A percentile compares a stretch with the other conserved stretches of the same genome.
These are phyloP conservation scores for Amanita pseudoporphyria DNA, from an alignment of 768 basidiomycete species.

Conservation along the genomic window DNA sequence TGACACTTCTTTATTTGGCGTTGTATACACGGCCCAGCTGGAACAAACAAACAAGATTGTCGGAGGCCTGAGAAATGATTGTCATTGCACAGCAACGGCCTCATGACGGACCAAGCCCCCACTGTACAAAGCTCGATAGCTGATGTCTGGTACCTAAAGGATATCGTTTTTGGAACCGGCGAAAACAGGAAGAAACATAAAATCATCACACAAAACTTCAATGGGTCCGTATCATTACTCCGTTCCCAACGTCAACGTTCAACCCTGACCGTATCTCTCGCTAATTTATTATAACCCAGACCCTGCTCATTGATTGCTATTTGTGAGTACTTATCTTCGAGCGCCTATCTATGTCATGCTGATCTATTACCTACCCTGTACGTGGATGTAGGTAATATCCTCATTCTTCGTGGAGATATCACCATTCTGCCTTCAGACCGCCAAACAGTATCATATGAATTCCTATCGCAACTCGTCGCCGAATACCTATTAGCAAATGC, in stretches of 20 bases:
- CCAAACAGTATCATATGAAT: slow-evolving; percentile 71
- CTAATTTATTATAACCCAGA: slow-evolving; percentile 29
- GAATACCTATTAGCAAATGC: slow-evolving; percentile 64
- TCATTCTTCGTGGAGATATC: slow-evolving; percentile 79
- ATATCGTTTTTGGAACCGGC: slow-evolving; percentile 39
- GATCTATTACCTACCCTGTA: not conserved
- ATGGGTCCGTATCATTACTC: slow-evolving; percentile 45
- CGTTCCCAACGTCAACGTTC: too few species aligned
- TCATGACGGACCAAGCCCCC: slow-evolving; percentile 14
- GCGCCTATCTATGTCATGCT: not conserved
- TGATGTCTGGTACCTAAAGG: slow-evolving; percentile 76
- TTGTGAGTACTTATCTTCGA: slow-evolving; percentile 39
- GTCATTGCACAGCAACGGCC: not conserved
- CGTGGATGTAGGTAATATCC: slow-evolving; percentile 65
- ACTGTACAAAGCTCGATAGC: slow-evolving; percentile 32
- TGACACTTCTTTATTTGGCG: not conserved
- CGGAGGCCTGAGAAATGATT: not conserved
- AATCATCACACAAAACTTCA: slow-evolving; percentile 78
- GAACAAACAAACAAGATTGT: not conserved
- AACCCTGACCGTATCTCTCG: slow-evolving; percentile 3
- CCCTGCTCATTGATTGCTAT: slow-evolving; percentile 91
- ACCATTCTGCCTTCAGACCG: slow-evolving; percentile 58
- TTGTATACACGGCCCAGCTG: too few species aligned
- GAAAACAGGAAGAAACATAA: slow-evolving; percentile 28
- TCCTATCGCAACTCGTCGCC: slow-evolving; percentile 74